These are phyloP conservation scores for Aureobasidium subglaciale DNA, from an alignment of 2,329 filamentous ascomycete species.

Conservation along the genomic window DNA sequence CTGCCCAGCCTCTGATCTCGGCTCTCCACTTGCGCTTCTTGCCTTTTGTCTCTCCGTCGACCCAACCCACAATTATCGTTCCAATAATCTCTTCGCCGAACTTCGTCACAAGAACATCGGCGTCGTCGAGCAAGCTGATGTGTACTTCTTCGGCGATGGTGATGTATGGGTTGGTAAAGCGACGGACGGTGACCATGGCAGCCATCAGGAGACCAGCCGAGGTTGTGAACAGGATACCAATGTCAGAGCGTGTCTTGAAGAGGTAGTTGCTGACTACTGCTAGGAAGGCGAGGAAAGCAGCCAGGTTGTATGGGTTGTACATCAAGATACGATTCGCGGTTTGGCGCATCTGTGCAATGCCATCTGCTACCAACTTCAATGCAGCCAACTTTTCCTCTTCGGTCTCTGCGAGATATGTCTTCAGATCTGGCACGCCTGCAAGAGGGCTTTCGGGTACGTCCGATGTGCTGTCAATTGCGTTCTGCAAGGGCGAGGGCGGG, in stretches of 20 bases:
- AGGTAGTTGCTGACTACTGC: constrained; percentile 34
- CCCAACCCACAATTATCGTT: constrained; percentile 60
- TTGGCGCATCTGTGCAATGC: constrained; percentile 74
- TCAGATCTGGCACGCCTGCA: constrained; percentile 56
- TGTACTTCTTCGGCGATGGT: constrained; percentile 53
- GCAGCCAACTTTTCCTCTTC: constrained; percentile 59
- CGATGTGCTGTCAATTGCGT: constrained; percentile 27
- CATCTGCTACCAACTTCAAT: constrained; percentile 70
- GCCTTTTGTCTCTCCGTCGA: constrained; percentile 41
- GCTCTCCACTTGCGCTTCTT: constrained; percentile 52
- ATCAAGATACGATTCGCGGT: constrained; percentile 56
- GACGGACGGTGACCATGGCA: constrained; percentile 56
- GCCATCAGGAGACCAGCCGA: constrained; percentile 56
- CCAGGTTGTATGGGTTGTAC: constrained; percentile 49
- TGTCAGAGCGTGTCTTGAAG: constrained; percentile 38
- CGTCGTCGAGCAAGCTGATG: constrained; percentile 54
- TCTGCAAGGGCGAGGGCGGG: constrained; percentile 36
- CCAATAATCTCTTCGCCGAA: constrained; percentile 65
- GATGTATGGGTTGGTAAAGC: constrained; percentile 55
- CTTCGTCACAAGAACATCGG: constrained; percentile 52
- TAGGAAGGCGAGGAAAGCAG: constrained; percentile 32
- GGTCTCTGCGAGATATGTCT: constrained; percentile 46
- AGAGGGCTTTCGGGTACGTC: constrained; percentile 33
- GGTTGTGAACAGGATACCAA: constrained; percentile 51
- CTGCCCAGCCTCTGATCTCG: constrained; percentile 77